A percentile compares a stretch with the other conserved stretches of the same genome.
phyloP scores from a whole-genome alignment of 2,329 filamentous ascomycete species.

The Curvularia spicifera region DNA sequence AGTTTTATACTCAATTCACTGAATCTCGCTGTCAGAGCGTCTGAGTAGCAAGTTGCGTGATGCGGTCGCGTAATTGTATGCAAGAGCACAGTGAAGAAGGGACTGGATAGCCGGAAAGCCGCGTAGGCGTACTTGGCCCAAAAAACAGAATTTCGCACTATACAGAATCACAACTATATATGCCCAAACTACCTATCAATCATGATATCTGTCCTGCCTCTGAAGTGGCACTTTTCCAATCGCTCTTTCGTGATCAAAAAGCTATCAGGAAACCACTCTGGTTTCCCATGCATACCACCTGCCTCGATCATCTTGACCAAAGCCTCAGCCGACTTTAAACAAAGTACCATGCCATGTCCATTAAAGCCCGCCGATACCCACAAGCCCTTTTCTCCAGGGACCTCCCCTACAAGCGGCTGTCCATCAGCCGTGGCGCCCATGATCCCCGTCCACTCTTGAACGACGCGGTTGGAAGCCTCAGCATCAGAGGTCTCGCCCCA shows the following conservation, averaged over 20 bases:
- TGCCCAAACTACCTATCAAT: background rate
- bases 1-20: background rate
- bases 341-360: constrained; percentile 70
- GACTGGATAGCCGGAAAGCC: background rate
- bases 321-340: constrained; percentile 65
- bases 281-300: constrained; percentile 38
- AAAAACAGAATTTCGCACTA: background rate
- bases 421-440: constrained; percentile 61
- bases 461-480: constrained; percentile 32
- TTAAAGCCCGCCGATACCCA: constrained; percentile 68
- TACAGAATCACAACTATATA: too few relatives aligned
- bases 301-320: constrained; percentile 61
- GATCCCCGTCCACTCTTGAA: constrained; percentile 57
- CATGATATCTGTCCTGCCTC: background rate
- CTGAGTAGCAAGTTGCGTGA: background rate
- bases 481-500: constrained; percentile 43
- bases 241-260: constrained; percentile 57
- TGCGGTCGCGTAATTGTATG: background rate
- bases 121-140: background rate
- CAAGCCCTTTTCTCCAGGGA: constrained; percentile 54
- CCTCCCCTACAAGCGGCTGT: constrained; percentile 55
- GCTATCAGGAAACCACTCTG: constrained; percentile 61
- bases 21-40: background rate
- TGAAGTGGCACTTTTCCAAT: constrained; percentile 27
- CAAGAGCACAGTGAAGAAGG: background rate